Conservation (phyloP, 331 rosid genomes). For the Pyracantha coccinea region DNA sequence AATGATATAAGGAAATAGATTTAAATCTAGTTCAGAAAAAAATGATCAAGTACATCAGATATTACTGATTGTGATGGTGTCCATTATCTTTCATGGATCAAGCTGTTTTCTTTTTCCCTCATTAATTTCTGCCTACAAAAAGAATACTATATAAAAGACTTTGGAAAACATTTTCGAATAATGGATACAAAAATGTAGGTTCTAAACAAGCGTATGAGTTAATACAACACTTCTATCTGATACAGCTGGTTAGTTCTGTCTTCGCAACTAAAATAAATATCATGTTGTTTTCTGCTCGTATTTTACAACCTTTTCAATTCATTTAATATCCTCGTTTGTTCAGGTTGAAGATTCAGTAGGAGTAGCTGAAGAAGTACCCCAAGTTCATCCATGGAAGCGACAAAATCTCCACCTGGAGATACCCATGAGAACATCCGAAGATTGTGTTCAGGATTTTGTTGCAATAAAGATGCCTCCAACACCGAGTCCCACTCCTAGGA, state of each 20-base stretch:
- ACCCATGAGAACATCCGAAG: conserved; percentile 46
- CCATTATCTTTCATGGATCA: background rate
- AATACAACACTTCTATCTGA: background rate
- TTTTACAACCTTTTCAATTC: background rate
- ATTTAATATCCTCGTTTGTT: background rate
- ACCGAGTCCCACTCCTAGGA: conserved; percentile 65
- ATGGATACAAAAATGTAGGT: background rate
- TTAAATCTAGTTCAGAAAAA: background rate
- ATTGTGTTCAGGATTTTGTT: conserved; percentile 46
- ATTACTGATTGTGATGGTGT: too few relatives aligned
- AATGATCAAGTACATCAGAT: background rate
- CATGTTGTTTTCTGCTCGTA: background rate
- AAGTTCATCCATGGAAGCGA: conserved; percentile 42
- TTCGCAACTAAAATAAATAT: background rate
- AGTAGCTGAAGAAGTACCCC: conserved; percentile 23
- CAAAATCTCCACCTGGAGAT: conserved; percentile 57
- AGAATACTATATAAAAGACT: background rate
- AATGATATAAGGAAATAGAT: background rate
- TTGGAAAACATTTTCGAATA: background rate
- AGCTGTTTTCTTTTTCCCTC: background rate
- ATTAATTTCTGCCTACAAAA: background rate
- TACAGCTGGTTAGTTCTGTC: too few relatives aligned
- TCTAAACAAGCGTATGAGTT: background rate
- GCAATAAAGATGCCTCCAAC: conserved; percentile 52
- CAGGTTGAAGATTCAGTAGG: conserved; percentile 51